These are phyloP conservation scores for Lentinula raphanica DNA, from an alignment of 768 basidiomycete species.

Conservation along the genomic window DNA sequence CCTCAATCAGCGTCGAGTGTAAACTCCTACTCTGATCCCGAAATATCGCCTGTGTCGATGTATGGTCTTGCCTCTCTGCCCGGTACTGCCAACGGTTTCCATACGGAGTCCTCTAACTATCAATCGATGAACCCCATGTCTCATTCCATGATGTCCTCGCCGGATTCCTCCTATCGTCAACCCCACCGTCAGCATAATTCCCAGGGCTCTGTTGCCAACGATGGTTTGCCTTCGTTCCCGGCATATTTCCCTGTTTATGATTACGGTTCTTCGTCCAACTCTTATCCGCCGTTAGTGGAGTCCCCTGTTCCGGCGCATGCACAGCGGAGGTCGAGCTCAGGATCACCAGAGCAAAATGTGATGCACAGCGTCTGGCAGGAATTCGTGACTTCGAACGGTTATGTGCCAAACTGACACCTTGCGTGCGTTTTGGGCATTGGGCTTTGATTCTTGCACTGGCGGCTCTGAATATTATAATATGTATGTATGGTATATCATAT, in stretches of 20 bases:
- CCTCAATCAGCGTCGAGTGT: slow-evolving; percentile 4
- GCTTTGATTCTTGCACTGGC: not conserved
- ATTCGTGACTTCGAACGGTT: slow-evolving; percentile 42
- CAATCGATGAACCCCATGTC: slow-evolving; percentile 14
- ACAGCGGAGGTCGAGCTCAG: slow-evolving; percentile 35
- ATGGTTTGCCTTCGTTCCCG: slow-evolving; percentile 34
- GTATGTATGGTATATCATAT: not conserved
- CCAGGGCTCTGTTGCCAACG: slow-evolving; percentile 3
- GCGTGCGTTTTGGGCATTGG: too few species aligned
- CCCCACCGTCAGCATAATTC: slow-evolving; percentile 14
- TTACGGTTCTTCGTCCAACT: slow-evolving; percentile 41
- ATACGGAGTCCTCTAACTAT: slow-evolving; percentile 29
- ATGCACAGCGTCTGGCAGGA: slow-evolving; percentile 63
- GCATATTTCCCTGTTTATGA: slow-evolving; percentile 76
- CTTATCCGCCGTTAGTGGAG: slow-evolving; percentile 32
- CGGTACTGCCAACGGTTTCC: slow-evolving; percentile 25
- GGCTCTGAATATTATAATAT: not conserved
- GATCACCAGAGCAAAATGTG: slow-evolving; percentile 53
- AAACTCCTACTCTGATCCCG: slow-evolving; percentile 16
- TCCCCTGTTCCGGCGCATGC: slow-evolving; percentile 31
- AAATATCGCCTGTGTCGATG: slow-evolving; percentile 40
- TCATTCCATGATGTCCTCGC: slow-evolving; percentile 13
- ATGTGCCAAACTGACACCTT: not conserved
- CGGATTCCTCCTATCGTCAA: slow-evolving; percentile 12
- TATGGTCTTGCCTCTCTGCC: slow-evolving; percentile 19